phyloP scores from a whole-genome alignment of 2,329 filamentous ascomycete species.

The Pseudocercospora crystallina region DNA sequence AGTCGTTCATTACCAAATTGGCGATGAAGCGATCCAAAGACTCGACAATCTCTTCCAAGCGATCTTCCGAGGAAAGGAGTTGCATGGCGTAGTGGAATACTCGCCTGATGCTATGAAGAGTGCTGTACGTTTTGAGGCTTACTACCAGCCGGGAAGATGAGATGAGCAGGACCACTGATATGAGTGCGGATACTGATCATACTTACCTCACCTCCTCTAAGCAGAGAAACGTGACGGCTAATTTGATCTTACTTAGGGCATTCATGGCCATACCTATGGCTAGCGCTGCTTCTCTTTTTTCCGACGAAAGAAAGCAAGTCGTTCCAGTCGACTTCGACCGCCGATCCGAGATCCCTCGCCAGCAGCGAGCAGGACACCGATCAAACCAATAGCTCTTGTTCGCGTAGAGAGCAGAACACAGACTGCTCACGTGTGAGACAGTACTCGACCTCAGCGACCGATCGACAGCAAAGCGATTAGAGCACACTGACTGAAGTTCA shows the following conservation, averaged over 20 bases:
- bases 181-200: conserved; percentile 3
- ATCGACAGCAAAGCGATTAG: too few species aligned
- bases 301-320: background rate
- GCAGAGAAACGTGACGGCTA: background rate
- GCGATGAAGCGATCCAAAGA: conserved; percentile 60
- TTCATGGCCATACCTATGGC: conserved; percentile 10
- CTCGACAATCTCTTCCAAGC: conserved; percentile 57
- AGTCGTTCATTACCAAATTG: conserved; percentile 73
- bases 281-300: conserved; percentile 3
- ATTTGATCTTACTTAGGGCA: background rate
- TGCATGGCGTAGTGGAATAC: conserved; percentile 25
- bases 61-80: conserved; percentile 32
- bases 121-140: conserved; percentile 15
- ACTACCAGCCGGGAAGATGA: conserved; percentile 11
- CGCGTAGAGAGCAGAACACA: background rate
- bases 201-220: background rate
- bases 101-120: conserved; percentile 11
- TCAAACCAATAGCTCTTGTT: background rate
- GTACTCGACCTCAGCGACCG: too few species aligned
- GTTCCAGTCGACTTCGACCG: conserved; percentile 1
- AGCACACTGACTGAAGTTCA: too few species aligned
- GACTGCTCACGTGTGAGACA: conserved; percentile 1
- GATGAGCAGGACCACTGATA: conserved; percentile 6
- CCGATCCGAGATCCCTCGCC: conserved; percentile 1
- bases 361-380: background rate